Percentiles rank a stretch among this genome's conserved stretches.
These are phyloP conservation scores for Zygotorulaspora mrakii DNA, from an alignment of 1,139 yeast genomes.

Conservation along the genomic window DNA sequence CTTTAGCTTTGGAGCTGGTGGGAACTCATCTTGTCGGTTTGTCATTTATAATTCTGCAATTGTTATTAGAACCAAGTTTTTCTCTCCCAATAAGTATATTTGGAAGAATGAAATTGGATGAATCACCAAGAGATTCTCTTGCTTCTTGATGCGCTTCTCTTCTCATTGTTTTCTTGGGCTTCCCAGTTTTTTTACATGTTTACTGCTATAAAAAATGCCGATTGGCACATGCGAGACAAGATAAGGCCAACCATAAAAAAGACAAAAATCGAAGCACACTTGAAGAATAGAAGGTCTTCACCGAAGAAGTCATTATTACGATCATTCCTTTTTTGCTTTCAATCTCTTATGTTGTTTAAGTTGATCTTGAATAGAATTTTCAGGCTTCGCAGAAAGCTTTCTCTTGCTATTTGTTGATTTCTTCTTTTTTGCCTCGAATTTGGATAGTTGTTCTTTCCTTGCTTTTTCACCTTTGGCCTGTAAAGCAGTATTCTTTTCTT, in stretches of 20 bases:
- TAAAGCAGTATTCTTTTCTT: constrained; percentile 48
- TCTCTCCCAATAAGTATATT: too few relatives aligned
- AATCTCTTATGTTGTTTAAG: constrained; percentile 7
- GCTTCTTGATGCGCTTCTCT: too few relatives aligned
- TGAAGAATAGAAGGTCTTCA: too few relatives aligned
- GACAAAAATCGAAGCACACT: constrained; percentile 3
- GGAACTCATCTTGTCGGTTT: constrained; percentile 7
- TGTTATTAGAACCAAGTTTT: not conserved
- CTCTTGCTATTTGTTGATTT: constrained; percentile 20
- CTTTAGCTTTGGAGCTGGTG: constrained; percentile 16
- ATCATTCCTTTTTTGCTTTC: constrained; percentile 4
- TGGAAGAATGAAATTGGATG: too few relatives aligned
- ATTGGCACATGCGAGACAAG: too few relatives aligned
- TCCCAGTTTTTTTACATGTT: too few relatives aligned
- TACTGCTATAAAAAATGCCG: too few relatives aligned
- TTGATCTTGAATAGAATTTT: constrained; percentile 6
- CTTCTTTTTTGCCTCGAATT: constrained; percentile 38
- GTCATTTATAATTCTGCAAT: constrained; percentile 5
- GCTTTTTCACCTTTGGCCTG: constrained; percentile 56
- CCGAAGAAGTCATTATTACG: not conserved
- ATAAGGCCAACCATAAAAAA: not conserved
- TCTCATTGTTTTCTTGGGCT: too few relatives aligned
- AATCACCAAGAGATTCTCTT: too few relatives aligned
- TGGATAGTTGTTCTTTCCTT: constrained; percentile 44
- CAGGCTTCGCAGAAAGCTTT: constrained; percentile 9